Conservation (phyloP, 2,329 filamentous ascomycete genomes). For the Fusarium piperis region DNA sequence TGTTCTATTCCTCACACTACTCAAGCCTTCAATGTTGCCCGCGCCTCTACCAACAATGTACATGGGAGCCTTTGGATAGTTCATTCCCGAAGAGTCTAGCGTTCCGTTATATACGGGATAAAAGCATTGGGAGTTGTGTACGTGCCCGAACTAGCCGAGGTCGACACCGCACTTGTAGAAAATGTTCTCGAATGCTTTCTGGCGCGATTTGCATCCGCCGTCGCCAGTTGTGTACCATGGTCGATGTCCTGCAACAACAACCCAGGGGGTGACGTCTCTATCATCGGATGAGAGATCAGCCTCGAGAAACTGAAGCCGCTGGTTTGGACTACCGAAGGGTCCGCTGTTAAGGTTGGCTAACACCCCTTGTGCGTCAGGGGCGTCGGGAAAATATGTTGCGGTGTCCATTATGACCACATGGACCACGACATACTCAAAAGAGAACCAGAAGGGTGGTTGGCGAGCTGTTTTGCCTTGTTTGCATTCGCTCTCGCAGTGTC, state of each 20-base stretch:
- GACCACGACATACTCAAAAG: slow-evolving; percentile 41
- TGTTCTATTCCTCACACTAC: background rate
- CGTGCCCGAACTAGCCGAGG: slow-evolving; percentile 16
- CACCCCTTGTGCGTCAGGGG: slow-evolving; percentile 16
- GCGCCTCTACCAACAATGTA: slow-evolving; percentile 23
- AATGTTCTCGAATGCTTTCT: slow-evolving; percentile 13
- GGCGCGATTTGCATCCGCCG: slow-evolving; percentile 25
- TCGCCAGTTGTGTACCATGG: slow-evolving; percentile 59
- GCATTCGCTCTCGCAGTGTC: slow-evolving; percentile 11
- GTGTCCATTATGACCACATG: slow-evolving; percentile 48
- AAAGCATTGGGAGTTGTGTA: slow-evolving; percentile 21
- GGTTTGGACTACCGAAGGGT: slow-evolving; percentile 7
- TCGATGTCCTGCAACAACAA: slow-evolving; percentile 51
- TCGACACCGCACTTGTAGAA: slow-evolving; percentile 24
- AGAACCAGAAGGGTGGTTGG: slow-evolving; percentile 38
- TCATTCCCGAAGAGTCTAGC: slow-evolving; percentile 3
- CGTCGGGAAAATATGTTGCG: slow-evolving; percentile 49
- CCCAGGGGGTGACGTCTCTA: slow-evolving; percentile 61
- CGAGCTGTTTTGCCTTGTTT: slow-evolving; percentile 26
- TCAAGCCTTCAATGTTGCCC: slow-evolving; percentile 20
- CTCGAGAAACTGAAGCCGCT: slow-evolving; percentile 19
- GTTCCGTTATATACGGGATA: slow-evolving; percentile 15
- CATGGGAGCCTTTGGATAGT: slow-evolving; percentile 19
- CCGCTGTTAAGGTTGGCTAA: slow-evolving; percentile 21
- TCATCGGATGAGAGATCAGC: slow-evolving; percentile 61